Evolutionary conservation across 2,329 filamentous ascomycete genomes (phyloP), one percentile per base, ranked within the genome.

Genomic region (Periconia sp.): DNA sequence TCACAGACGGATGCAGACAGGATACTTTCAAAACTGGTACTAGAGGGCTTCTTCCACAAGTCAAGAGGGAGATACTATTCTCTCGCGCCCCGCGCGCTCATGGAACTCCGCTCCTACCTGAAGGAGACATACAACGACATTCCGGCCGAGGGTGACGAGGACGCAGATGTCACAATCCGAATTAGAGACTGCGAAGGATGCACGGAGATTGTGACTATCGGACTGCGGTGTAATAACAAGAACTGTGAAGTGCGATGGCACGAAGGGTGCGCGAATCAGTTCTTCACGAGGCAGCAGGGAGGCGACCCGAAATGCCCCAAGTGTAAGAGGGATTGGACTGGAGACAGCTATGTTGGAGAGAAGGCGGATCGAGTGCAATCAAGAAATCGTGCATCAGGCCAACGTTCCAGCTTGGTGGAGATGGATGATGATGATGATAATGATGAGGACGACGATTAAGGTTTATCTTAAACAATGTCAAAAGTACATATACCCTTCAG

Each of bases 101-200:
- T 97, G 77, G 94, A 99, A 75, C 73, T 99, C 43, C 80, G 87
- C 44, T 78, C 81, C 2, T 97, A 92, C 85, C 78, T 99, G 35
- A 73, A 89, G n/a, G 88, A 89, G 39, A 89, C 87, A 19, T 99
- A 96, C 70, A 97, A 99, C 63, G 88, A 95, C 41, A 73, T 79
- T 0, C 80, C 83, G 8, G 76, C 78, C 1, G 83, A 82, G 8
- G 72, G 75, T 1, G 71, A 73, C 1, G 67, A 76, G n/a, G 83
- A 83, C 23, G 65, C 73, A 0, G 72, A 71, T 1, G 69, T 63
- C 1, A 45, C 46, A 9, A 50, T 89, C 63, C 83, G 84, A 50
- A 88, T 99, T 66, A 95, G 94, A 72, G 83, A 85, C 50, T 99
- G 94, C 66, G 82, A 87, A 61, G 91, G 89, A 0, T 99, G 94